phyloP scores from a whole-genome alignment of 2,329 filamentous ascomycete species.

The Verticillium nubilum region DNA sequence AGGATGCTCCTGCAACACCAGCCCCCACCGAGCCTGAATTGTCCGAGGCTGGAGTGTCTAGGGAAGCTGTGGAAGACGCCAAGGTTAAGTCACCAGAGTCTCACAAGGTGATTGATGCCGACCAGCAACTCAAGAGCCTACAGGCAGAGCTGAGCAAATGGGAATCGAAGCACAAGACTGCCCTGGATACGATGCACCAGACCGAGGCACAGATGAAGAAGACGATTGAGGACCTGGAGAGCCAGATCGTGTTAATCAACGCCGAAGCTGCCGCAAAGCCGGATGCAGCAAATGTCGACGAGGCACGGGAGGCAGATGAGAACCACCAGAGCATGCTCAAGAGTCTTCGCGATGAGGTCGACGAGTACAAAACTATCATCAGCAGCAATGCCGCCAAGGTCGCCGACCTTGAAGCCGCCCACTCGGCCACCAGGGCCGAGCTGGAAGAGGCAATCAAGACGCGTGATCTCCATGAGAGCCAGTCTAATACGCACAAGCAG shows the following conservation, averaged over 20 bases:
- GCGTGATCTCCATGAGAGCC: conserved; percentile 44
- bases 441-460: conserved; percentile 61
- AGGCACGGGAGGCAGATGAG: conserved; percentile 42
- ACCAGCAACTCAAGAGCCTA: conserved; percentile 58
- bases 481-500: conserved; percentile 38
- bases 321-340: conserved; percentile 56
- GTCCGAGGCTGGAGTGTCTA: conserved; percentile 20
- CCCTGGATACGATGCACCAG: conserved; percentile 63
- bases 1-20: conserved; percentile 18
- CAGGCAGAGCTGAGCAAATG: conserved; percentile 67
- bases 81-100: conserved; percentile 7
- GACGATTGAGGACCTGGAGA: conserved; percentile 70
- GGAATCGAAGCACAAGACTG: conserved; percentile 69
- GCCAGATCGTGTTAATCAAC: conserved; percentile 47
- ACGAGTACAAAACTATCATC: conserved; percentile 74
- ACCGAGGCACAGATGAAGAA: conserved; percentile 68
- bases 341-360: conserved; percentile 62
- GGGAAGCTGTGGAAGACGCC: not conserved
- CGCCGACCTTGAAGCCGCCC: conserved; percentile 66
- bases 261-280: conserved; percentile 40
- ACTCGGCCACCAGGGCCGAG: conserved; percentile 59
- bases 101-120: conserved; percentile 26
- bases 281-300: conserved; percentile 30
- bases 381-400: conserved; percentile 64
- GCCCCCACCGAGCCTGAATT: conserved; percentile 5